Conservation (phyloP, 169 alveolate genomes). For the Cytauxzoon felis region DNA sequence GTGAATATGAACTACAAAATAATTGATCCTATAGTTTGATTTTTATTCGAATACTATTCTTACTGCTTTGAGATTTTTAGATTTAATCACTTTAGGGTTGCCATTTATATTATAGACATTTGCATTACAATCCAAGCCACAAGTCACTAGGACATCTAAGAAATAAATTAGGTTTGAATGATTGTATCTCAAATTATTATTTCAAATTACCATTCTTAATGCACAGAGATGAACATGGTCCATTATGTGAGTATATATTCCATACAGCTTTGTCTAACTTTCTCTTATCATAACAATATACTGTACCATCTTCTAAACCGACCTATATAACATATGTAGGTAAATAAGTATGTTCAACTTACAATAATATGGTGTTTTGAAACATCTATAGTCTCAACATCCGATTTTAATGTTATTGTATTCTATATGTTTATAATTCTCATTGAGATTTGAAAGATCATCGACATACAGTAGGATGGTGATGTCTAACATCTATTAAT, state of each 20-base stretch:
- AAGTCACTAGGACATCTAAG: slow-evolving; percentile 44
- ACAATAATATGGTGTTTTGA: slow-evolving; percentile 4
- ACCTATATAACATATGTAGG: slow-evolving; percentile 3
- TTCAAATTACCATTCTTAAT: slow-evolving; percentile 4
- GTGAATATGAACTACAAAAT: slow-evolving; percentile 26
- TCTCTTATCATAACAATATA: slow-evolving; percentile 33
- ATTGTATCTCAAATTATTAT: not conserved
- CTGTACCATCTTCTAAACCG: slow-evolving; percentile 42
- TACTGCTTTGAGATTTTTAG: slow-evolving; percentile 50
- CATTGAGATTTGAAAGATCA: too few species aligned
- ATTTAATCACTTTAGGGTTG: slow-evolving; percentile 15
- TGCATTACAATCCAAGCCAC: slow-evolving; percentile 60
- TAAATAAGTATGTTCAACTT: not conserved
- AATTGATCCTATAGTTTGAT: slow-evolving; percentile 31
- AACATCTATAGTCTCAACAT: slow-evolving; percentile 49
- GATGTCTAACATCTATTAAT: slow-evolving; percentile 38
- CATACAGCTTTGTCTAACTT: slow-evolving; percentile 19
- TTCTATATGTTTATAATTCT: too few species aligned
- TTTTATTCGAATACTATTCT: not conserved
- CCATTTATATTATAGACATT: slow-evolving; percentile 28
- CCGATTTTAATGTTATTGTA: slow-evolving; percentile 10
- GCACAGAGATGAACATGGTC: slow-evolving; percentile 29
- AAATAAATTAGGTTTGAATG: not conserved
- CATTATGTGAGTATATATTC: slow-evolving; percentile 45
- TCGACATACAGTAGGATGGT: slow-evolving; percentile 1